These are phyloP conservation scores for Vigna nakashimae DNA, from an alignment of 306 rosid species.

Conservation along the genomic window DNA sequence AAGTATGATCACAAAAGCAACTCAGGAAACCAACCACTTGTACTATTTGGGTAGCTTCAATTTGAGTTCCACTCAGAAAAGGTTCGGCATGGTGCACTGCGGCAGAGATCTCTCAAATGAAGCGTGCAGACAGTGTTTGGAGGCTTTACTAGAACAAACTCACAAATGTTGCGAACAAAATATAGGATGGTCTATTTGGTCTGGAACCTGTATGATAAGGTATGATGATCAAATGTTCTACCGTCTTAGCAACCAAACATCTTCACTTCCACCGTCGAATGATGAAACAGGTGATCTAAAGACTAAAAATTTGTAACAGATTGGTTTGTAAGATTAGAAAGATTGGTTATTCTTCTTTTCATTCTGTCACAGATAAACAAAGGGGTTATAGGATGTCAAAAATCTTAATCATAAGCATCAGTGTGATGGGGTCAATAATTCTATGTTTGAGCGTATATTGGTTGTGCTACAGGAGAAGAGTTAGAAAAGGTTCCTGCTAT, in stretches of 20 bases:
- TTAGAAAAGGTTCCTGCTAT: neutral
- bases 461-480: neutral
- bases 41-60: neutral
- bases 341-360: neutral
- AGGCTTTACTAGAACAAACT: neutral
- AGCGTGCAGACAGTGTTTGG: neutral
- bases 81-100: conserved; percentile 22
- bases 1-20: conserved; percentile 19
- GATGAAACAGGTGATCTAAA: conserved; percentile 1
- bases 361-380: neutral
- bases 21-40: neutral
- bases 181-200: neutral
- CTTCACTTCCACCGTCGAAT: neutral
- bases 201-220: neutral
- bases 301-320: no score
- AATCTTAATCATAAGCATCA: neutral
- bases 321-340: no score
- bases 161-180: neutral
- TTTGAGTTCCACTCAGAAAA: neutral
- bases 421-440: neutral
- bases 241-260: neutral
- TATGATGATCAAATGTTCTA: conserved; percentile 27
- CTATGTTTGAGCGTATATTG: neutral
- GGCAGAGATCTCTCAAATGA: neutral
- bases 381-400: neutral